phyloP scores from a whole-genome alignment of 106 monocot species.

The Apostasia ramifera region DNA sequence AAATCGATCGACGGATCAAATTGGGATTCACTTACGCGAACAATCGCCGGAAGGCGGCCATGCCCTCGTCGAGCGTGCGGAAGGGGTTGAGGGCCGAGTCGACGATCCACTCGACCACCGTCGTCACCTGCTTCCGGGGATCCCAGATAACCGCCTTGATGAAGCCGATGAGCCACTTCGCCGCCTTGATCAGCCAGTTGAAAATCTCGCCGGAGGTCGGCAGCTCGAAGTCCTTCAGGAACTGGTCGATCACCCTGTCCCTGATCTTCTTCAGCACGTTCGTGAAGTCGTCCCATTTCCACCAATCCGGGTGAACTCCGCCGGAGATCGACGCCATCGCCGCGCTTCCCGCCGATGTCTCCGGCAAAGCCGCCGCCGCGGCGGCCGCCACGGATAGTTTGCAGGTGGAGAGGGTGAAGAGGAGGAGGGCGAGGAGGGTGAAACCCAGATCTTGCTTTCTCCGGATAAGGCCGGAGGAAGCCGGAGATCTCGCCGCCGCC shows the following conservation, averaged over 20 bases:
- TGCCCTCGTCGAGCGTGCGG: neutral
- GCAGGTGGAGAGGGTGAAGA: too few species aligned
- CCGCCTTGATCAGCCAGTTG: neutral
- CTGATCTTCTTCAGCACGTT: neutral
- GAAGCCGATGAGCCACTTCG: neutral
- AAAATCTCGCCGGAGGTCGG: neutral
- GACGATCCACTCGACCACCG: constrained; percentile 3
- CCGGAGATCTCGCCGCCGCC: too few species aligned
- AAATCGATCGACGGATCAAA: too few species aligned
- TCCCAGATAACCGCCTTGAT: neutral
- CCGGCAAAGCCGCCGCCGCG: too few species aligned
- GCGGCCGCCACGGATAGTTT: too few species aligned
- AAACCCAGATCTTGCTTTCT: too few species aligned
- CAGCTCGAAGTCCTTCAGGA: neutral
- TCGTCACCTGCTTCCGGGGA: neutral
- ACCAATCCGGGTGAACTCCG: too few species aligned
- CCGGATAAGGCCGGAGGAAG: too few species aligned
- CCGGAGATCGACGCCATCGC: too few species aligned
- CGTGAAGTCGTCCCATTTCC: too few species aligned
- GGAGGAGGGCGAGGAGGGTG: too few species aligned
- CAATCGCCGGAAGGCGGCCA: neutral
- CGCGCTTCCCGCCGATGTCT: too few species aligned
- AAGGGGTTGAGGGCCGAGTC: neutral
- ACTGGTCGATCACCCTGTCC: neutral
- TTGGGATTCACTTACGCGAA: neutral